Percentiles rank a stretch among this genome's conserved stretches.
phyloP scores from a whole-genome alignment of 1,139 yeast species.

The Kodamaea ohmeri region DNA sequence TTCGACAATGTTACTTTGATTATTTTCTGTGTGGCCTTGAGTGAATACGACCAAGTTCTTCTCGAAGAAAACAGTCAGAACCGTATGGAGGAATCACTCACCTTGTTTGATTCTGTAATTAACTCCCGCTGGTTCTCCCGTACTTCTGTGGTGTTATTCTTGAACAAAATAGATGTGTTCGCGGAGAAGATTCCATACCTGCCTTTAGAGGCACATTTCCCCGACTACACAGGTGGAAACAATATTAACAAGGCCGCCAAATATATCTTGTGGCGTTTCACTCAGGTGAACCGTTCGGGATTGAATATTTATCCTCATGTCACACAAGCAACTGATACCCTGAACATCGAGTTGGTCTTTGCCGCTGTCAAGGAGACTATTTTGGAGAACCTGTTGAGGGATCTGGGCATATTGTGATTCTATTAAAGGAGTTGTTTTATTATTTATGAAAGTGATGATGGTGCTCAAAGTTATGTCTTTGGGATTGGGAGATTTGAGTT shows the following conservation, averaged over 20 bases:
- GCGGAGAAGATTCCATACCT: slow-evolving; percentile 80
- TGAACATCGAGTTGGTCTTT: slow-evolving; percentile 82
- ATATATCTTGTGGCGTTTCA: slow-evolving; percentile 87
- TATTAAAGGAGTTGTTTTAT: background rate
- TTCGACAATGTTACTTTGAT: slow-evolving; percentile 88
- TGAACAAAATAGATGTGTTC: slow-evolving; percentile 87
- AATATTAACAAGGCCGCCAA: slow-evolving; percentile 93
- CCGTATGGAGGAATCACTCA: slow-evolving; percentile 80
- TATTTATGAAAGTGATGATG: too few relatives aligned
- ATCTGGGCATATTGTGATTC: slow-evolving; percentile 69
- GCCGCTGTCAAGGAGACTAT: slow-evolving; percentile 91
- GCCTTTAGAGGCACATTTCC: slow-evolving; percentile 80
- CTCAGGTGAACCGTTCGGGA: slow-evolving; percentile 79
- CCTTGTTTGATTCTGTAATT: slow-evolving; percentile 84
- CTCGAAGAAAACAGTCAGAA: slow-evolving; percentile 79
- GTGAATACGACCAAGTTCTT: slow-evolving; percentile 85
- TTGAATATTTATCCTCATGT: slow-evolving; percentile 84
- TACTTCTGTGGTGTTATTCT: slow-evolving; percentile 78
- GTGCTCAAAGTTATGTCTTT: background rate
- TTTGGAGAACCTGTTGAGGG: slow-evolving; percentile 77
- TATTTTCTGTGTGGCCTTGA: slow-evolving; percentile 84
- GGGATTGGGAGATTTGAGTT: background rate
- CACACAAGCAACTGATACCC: slow-evolving; percentile 93
- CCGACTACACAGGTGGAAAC: slow-evolving; percentile 86
- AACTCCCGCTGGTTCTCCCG: slow-evolving; percentile 93